Conservation (phyloP, 2,329 filamentous ascomycete genomes). For the Xylariales sp. region DNA sequence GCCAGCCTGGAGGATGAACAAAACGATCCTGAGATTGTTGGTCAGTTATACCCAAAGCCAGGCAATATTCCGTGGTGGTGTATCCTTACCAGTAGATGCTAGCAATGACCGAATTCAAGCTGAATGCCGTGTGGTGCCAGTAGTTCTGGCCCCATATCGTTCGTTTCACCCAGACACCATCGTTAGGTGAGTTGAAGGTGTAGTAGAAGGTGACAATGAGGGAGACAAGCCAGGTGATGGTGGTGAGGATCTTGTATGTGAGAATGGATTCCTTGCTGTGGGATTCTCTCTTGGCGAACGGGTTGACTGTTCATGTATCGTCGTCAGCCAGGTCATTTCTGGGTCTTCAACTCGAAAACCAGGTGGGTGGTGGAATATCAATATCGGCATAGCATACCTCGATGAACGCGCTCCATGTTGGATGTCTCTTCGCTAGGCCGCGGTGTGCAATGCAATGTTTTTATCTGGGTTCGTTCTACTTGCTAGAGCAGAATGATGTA, state of each 20-base stretch:
- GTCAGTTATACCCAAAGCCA: not conserved
- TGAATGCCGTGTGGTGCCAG: conserved; percentile 65
- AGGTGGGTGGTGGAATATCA: too few species aligned
- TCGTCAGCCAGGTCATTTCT: not conserved
- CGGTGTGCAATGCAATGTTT: not conserved
- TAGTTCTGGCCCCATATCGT: conserved; percentile 74
- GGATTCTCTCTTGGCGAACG: conserved; percentile 67
- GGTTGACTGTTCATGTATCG: conserved; percentile 54
- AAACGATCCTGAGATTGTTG: conserved; percentile 54
- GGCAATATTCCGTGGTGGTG: conserved; percentile 2
- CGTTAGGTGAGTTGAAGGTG: conserved; percentile 57
- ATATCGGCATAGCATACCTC: conserved; percentile 22
- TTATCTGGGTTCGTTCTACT: not conserved
- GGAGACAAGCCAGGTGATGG: conserved; percentile 69
- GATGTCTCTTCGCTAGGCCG: not conserved
- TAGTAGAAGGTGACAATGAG: conserved; percentile 73
- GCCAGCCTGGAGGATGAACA: conserved; percentile 70
- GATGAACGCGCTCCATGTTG: conserved; percentile 27
- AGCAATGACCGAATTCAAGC: conserved; percentile 60
- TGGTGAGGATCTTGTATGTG: conserved; percentile 71
- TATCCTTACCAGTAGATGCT: conserved; percentile 69
- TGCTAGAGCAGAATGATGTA: conserved; percentile 11
- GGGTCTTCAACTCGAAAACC: not conserved
- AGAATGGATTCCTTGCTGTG: conserved; percentile 58
- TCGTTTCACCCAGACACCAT: conserved; percentile 53